Conservation (phyloP, 345 rosid species). For the Eucalyptus rudis region DNA sequence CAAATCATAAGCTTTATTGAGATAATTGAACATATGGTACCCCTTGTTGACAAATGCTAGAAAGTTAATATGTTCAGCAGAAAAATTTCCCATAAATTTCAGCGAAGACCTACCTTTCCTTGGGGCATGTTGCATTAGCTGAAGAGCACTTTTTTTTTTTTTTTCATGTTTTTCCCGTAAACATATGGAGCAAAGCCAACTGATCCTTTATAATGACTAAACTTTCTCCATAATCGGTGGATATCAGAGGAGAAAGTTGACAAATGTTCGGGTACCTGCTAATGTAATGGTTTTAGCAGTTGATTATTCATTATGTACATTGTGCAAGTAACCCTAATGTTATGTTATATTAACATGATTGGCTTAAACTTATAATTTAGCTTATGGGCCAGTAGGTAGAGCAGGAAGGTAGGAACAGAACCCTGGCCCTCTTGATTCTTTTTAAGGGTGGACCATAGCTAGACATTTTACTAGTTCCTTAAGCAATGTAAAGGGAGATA, state of each 20-base stretch:
- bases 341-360: background rate
- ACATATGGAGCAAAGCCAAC: background rate
- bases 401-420: background rate
- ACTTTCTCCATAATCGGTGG: background rate
- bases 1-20: background rate
- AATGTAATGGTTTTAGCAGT: background rate
- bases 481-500: background rate
- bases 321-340: background rate
- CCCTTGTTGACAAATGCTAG: background rate
- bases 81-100: background rate
- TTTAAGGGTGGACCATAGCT: background rate
- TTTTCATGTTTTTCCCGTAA: rapidly evolving
- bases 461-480: background rate
- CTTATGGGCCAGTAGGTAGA: background rate
- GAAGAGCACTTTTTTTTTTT: background rate
- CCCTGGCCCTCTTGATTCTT: background rate
- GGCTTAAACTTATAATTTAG: background rate
- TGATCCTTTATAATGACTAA: background rate
- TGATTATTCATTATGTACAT: background rate
- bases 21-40: background rate
- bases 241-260: background rate
- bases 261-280: background rate
- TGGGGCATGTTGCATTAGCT: background rate
- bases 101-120: background rate
- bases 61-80: background rate